phyloP scores from a whole-genome alignment of 306 rosid species.

The Quercus glauca region DNA sequence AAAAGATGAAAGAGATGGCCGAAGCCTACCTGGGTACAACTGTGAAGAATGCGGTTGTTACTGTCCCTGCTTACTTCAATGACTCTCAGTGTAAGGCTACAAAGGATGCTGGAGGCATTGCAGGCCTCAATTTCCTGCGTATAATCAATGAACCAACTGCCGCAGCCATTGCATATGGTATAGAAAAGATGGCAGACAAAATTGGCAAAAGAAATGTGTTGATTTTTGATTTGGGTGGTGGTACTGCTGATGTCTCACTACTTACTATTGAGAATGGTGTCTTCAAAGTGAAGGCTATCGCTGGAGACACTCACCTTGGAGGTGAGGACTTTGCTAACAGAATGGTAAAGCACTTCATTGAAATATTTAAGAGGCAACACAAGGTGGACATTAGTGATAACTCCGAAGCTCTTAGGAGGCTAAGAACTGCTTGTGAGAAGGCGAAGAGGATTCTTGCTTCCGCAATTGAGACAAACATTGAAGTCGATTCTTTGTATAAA shows the following conservation, averaged over 20 bases:
- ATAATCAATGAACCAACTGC: conserved; percentile 17
- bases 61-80: neutral
- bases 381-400: conserved; percentile 13
- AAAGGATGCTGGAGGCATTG: conserved; percentile 12
- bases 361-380: conserved; percentile 18
- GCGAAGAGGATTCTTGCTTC: conserved; percentile 5
- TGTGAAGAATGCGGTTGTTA: neutral
- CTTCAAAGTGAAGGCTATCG: conserved; percentile 6
- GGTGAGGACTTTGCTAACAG: conserved; percentile 33
- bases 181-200: neutral
- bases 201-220: neutral
- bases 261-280: neutral
- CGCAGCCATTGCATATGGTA: conserved; percentile 6
- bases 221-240: conserved; percentile 15
- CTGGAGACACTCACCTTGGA: conserved; percentile 36
- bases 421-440: conserved; percentile 13
- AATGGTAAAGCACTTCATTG: conserved; percentile 17
- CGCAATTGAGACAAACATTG: neutral
- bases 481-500: neutral
- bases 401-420: neutral
- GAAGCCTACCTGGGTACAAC: neutral
- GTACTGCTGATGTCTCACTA: conserved; percentile 14
- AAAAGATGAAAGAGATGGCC: neutral
- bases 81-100: conserved; percentile 19
- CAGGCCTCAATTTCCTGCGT: neutral